Evolutionary conservation across 2,329 filamentous ascomycete genomes (phyloP), one percentile per base, ranked within the genome.

Genomic region (Piedraia hortae): DNA sequence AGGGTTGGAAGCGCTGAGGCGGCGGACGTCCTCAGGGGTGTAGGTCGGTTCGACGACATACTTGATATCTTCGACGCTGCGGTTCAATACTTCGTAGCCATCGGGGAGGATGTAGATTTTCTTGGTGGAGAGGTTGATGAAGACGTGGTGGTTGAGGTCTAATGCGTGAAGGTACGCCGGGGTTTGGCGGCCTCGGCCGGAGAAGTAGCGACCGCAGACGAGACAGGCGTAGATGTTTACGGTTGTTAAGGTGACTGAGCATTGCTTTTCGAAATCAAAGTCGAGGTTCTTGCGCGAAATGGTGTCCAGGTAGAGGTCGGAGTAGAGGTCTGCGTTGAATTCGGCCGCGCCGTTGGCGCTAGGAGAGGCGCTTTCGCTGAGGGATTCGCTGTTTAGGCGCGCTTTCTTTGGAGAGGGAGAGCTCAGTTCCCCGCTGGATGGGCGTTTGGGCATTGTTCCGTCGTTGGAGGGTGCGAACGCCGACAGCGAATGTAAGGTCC

Each of bases 201-300:
- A 78, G 45, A 72, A 97, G 53, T 97, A 97, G 45, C 77, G 82
- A n/a, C 85, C 85, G 45, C 85, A 97, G 1, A 93, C 74, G 6
- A 97, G 61, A 39, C 85, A 97, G 6, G 85, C 85, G 45, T 97
- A 97, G 19, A 97, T 80, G 42, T 97, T 97, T 51, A 93, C 91
- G 44, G 93, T 93, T 21, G 80, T 90, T 5, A 97, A 59, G 15
- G 77, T 89, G 33, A 97, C 60, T 12, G 82, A 93, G 50, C 85
- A 97, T 7, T 91, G 63, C 54, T 97, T 97, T 44, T 97, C 85
- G 43, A 97, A 97, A 47, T 97, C 85, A 43, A 93, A 93, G 47
- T 97, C 85, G 25, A 93, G 66, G 20, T 90, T 68, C 39, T 69
- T 65, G 38, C 85, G 74, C 45, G 90, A 67, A 48, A 97, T 88